Percentiles rank a stretch among this genome's conserved stretches.
Evolutionary conservation across 2,329 filamentous ascomycete genomes (phyloP).

Genomic region (Aspergillus sp.): DNA sequence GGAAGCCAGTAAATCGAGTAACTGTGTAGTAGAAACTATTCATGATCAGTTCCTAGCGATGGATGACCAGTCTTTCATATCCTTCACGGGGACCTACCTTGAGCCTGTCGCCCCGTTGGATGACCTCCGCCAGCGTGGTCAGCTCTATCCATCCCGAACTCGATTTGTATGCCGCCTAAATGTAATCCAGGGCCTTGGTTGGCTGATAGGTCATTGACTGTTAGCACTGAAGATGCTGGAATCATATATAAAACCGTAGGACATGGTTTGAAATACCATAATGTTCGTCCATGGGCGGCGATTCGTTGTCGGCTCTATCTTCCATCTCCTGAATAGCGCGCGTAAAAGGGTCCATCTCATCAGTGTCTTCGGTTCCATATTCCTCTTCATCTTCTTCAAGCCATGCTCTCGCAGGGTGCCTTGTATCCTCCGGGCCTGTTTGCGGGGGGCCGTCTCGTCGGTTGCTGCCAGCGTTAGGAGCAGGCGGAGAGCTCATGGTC

Average conservation of each 20-base stretch:
- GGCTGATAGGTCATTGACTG: not conserved
- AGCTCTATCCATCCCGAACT: constrained; percentile 28
- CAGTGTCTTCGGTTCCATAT: constrained; percentile 54
- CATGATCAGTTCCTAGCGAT: not conserved
- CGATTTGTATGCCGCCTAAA: constrained; percentile 28
- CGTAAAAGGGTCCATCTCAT: constrained; percentile 32
- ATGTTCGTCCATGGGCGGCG: constrained; percentile 5
- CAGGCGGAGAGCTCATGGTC: constrained; percentile 30
- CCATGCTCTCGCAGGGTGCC: constrained; percentile 40
- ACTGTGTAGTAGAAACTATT: constrained; percentile 41
- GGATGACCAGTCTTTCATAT: not conserved
- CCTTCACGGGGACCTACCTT: constrained; percentile 21
- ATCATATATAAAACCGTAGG: not conserved
- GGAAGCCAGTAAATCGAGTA: constrained; percentile 56
- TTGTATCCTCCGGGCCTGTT: constrained; percentile 27
- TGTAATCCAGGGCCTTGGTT: constrained; percentile 18
- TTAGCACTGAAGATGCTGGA: not conserved
- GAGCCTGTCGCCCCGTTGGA: constrained; percentile 15
- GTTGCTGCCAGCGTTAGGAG: constrained; percentile 26
- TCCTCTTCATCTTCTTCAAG: constrained; percentile 40
- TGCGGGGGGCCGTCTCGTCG: constrained; percentile 17
- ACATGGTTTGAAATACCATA: constrained; percentile 16
- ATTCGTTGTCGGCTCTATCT: constrained; percentile 28
- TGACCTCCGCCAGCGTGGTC: constrained; percentile 17
- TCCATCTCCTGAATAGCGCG: constrained; percentile 12